Evolutionary conservation across 2,329 filamentous ascomycete genomes (phyloP).

Genomic region (Sporothrix brunneoviolacea): DNA sequence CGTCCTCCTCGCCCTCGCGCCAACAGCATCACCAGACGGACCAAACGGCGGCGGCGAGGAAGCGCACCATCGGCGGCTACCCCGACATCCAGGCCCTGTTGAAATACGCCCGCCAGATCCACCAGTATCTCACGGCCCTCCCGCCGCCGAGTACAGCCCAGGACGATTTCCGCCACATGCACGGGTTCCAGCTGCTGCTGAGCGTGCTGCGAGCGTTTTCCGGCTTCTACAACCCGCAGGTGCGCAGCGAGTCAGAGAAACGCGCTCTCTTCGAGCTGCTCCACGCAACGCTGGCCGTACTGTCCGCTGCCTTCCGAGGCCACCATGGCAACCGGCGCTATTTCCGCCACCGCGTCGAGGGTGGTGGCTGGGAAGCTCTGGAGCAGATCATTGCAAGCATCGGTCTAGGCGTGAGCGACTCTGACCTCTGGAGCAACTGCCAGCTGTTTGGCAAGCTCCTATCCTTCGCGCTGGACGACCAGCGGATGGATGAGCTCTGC

Average conservation of each 20-base stretch:
- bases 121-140: constrained; percentile 51
- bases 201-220: constrained; percentile 63
- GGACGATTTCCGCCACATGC: constrained; percentile 75
- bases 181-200: constrained; percentile 71
- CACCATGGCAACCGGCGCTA: constrained; percentile 85
- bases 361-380: constrained; percentile 70
- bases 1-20: constrained; percentile 6
- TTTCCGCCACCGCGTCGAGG: constrained; percentile 69
- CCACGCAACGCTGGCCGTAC: constrained; percentile 62
- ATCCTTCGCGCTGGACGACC: constrained; percentile 73
- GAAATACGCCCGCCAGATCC: constrained; percentile 56
- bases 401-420: constrained; percentile 56
- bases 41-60: constrained; percentile 15
- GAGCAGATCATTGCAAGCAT: constrained; percentile 66
- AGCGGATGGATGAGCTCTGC: constrained; percentile 65
- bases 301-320: constrained; percentile 67
- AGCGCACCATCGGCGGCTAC: constrained; percentile 30
- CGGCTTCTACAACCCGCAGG: constrained; percentile 66
- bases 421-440: constrained; percentile 60
- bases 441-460: constrained; percentile 79
- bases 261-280: constrained; percentile 61
- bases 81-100: constrained; percentile 43
- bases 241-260: constrained; percentile 56
- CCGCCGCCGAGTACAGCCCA: constrained; percentile 47
- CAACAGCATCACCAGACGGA: constrained; percentile 1